These are phyloP conservation scores for Mycogone perniciosa DNA, from an alignment of 2,329 filamentous ascomycete species.

Conservation along the genomic window DNA sequence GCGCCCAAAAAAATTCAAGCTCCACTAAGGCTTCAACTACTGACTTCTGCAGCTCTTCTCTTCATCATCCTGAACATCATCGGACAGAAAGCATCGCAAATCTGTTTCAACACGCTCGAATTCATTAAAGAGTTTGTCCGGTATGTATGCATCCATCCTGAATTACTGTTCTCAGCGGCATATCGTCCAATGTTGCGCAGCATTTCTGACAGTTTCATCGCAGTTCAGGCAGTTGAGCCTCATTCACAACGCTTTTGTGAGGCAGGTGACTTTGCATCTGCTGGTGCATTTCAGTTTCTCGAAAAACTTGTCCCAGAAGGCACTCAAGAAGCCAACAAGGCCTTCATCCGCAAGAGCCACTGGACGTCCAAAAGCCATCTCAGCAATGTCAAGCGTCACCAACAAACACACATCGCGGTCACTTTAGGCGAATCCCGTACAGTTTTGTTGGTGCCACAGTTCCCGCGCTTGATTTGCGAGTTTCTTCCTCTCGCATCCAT, in stretches of 20 bases:
- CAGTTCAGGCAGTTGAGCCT: neutral
- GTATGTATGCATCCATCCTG: neutral
- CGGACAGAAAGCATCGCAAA: no score
- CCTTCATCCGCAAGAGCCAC: constrained; percentile 7
- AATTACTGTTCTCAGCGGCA: neutral
- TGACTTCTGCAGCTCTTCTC: neutral
- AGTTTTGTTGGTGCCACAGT: neutral
- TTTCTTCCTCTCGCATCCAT: constrained; percentile 2
- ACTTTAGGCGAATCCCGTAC: neutral
- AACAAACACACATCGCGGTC: neutral
- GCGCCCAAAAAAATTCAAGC: neutral
- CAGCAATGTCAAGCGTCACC: neutral
- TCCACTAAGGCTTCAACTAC: constrained; percentile 6
- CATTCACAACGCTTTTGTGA: neutral
- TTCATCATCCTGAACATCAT: neutral
- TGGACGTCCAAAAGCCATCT: neutral
- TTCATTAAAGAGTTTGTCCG: neutral
- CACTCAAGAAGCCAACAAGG: neutral
- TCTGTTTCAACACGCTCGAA: neutral
- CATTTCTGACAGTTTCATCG: no score
- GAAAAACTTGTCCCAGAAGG: constrained; percentile 2
- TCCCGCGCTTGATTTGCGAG: neutral
- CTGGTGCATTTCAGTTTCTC: neutral
- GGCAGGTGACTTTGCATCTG: neutral
- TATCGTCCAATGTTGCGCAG: neutral